These are phyloP conservation scores for Solidago caesia DNA, from an alignment of 129 eudicot species.

Conservation along the genomic window DNA sequence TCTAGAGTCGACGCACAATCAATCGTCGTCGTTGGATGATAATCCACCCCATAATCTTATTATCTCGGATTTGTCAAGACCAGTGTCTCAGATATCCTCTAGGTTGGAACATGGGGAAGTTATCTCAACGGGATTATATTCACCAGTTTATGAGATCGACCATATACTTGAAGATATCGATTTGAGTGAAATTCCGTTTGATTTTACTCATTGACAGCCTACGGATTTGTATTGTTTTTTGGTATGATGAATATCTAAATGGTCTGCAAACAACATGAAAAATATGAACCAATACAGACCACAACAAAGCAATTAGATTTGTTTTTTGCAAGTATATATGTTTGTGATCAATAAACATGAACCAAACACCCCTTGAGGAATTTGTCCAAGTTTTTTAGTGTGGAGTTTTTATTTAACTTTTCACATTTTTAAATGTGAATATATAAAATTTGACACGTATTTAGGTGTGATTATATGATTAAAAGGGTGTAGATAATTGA, in stretches of 20 bases:
- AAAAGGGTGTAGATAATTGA: too few species aligned
- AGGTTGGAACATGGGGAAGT: not conserved
- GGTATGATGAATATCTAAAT: not conserved
- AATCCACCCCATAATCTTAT: not conserved
- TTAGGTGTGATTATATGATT: too few species aligned
- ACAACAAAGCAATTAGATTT: too few species aligned
- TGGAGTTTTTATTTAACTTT: too few species aligned
- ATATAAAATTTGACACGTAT: too few species aligned
- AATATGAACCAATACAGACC: not conserved
- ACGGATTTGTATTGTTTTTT: not conserved
- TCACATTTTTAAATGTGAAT: too few species aligned
- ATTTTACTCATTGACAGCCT: not conserved
- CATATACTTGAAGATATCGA: constrained; percentile 2
- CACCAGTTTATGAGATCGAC: not conserved
- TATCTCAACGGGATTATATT: not conserved
- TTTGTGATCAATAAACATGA: too few species aligned
- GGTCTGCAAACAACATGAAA: not conserved
- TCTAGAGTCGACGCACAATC: not conserved
- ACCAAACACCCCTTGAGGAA: too few species aligned
- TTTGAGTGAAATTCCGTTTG: not conserved
- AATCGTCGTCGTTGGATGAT: not conserved
- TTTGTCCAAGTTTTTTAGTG: too few species aligned
- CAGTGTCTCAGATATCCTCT: not conserved
- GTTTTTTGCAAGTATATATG: too few species aligned
- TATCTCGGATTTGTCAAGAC: not conserved